These are phyloP conservation scores for Cyclocybe aegerita DNA, from an alignment of 768 basidiomycete genomes.

Conservation along the genomic window DNA sequence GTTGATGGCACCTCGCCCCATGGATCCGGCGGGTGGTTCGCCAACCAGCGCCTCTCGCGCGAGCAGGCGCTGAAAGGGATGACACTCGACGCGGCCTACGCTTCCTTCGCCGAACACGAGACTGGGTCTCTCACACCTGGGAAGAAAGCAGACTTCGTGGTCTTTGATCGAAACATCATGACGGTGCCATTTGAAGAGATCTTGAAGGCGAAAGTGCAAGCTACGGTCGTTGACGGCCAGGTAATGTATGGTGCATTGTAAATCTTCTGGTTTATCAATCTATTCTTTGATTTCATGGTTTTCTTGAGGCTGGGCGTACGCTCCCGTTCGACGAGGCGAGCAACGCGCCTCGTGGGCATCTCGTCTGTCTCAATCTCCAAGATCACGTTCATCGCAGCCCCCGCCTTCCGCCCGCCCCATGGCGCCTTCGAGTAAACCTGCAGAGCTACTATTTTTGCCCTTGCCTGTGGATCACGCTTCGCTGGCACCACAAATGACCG, in stretches of 20 bases:
- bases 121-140: slow-evolving; percentile 74
- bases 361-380: slow-evolving; percentile 11
- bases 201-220: slow-evolving; percentile 59
- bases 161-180: slow-evolving; percentile 83
- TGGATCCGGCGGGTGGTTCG: slow-evolving; percentile 81
- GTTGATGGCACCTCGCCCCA: slow-evolving; percentile 78
- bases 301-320: slow-evolving; percentile 57
- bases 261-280: background rate
- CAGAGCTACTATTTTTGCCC: too few species aligned
- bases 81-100: slow-evolving; percentile 89
- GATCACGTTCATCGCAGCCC: too few species aligned
- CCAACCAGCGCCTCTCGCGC: slow-evolving; percentile 73
- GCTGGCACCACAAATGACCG: too few species aligned
- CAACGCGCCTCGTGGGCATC: slow-evolving; percentile 59
- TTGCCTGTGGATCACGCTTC: too few species aligned
- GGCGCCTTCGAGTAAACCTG: too few species aligned
- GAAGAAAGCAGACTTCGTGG: slow-evolving; percentile 86
- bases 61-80: slow-evolving; percentile 85
- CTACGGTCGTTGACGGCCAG: slow-evolving; percentile 76
- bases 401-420: too few species aligned
- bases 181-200: slow-evolving; percentile 59
- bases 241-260: slow-evolving; percentile 54
- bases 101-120: slow-evolving; percentile 71
- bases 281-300: background rate
- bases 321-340: slow-evolving; percentile 55